Evolutionary conservation across 2,329 filamentous ascomycete species (phyloP).

Genomic region (Phialophora chinensis): DNA sequence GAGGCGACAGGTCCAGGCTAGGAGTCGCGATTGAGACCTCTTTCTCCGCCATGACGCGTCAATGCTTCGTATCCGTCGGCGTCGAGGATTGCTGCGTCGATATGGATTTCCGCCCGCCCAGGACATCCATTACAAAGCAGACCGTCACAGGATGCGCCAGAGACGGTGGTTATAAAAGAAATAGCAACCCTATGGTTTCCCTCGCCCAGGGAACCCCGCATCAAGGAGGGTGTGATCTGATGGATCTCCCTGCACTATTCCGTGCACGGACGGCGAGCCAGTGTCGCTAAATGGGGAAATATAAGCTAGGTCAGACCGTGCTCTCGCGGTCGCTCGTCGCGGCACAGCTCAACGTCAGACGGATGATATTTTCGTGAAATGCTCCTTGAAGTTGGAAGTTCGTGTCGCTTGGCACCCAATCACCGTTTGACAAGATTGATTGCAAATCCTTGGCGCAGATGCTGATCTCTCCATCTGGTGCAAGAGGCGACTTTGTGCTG

Average conservation of each 20-base stretch:
- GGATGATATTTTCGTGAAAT: neutral
- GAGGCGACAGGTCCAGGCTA: conserved; percentile 11
- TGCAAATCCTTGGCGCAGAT: neutral
- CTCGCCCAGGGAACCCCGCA: neutral
- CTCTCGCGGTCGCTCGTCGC: no score
- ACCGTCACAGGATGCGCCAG: neutral
- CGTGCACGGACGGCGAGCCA: neutral
- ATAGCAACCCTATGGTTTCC: neutral
- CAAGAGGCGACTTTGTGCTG: neutral
- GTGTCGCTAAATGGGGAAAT: neutral
- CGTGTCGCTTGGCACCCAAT: conserved; percentile 11
- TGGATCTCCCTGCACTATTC: neutral
- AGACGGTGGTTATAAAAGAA: neutral
- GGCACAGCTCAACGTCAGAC: neutral
- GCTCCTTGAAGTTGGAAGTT: neutral
- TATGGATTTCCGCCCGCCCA: neutral
- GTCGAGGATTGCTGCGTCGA: neutral
- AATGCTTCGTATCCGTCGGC: neutral
- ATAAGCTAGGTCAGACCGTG: neutral
- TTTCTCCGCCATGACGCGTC: conserved; percentile 12
- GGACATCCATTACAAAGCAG: neutral
- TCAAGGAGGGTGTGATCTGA: neutral
- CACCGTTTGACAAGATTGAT: neutral
- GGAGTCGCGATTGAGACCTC: conserved; percentile 1
- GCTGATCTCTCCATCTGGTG: neutral